phyloP scores from a whole-genome alignment of 1,139 yeast genomes.

The Hansenula lynferdii region DNA sequence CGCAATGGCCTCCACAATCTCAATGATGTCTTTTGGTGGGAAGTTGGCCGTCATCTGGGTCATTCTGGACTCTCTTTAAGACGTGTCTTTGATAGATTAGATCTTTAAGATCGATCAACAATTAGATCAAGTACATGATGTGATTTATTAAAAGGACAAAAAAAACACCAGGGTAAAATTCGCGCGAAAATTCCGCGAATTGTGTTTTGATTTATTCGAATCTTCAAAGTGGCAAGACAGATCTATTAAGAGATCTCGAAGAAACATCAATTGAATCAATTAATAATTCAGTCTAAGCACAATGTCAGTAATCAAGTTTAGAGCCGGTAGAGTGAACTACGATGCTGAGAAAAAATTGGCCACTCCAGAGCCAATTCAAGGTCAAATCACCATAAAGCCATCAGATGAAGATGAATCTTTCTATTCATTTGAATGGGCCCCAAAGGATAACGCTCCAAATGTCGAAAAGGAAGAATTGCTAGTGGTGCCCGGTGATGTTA shows the following conservation, averaged over 20 bases:
- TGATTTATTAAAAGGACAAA: no score
- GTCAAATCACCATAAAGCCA: conserved; percentile 61
- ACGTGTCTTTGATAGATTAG: no score
- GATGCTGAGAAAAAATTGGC: conserved; percentile 68
- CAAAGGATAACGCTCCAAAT: conserved; percentile 37
- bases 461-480: conserved; percentile 63
- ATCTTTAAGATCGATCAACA: no score
- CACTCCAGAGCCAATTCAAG: conserved; percentile 74
- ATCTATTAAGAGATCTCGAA: background rate
- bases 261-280: background rate
- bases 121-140: no score
- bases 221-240: background rate
- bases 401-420: conserved; percentile 41
- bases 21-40: conserved; percentile 54
- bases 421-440: conserved; percentile 57
- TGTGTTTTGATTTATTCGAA: no score
- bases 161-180: no score
- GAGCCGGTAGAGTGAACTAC: conserved; percentile 82
- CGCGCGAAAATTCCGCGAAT: no score
- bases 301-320: conserved; percentile 42
- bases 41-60: conserved; percentile 27
- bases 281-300: background rate
- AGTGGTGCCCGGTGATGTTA: conserved; percentile 90
- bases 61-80: no score
- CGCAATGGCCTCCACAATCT: conserved; percentile 54